Evolutionary conservation across 129 eudicot species (phyloP), one percentile per base, ranked within the genome.

Genomic region (Smallanthus sonchifolius): DNA sequence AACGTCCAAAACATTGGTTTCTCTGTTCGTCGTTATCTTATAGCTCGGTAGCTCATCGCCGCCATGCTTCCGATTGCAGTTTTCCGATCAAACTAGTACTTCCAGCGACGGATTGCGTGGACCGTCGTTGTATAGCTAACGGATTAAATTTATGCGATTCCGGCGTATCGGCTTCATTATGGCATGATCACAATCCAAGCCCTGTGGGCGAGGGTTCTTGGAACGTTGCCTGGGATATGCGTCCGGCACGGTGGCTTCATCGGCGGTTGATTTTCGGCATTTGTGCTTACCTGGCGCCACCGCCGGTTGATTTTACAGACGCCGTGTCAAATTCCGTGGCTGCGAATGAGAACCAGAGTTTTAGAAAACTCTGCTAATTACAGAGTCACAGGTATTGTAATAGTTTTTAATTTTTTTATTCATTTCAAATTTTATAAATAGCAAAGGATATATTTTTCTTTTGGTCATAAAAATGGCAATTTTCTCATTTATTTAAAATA

Each of bases 161-260:
- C 14, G 69, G 74, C 39, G 83, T 80, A 15, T 83, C 78, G 0
- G 81, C 85, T 4, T 85, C 85, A 0, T 67, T 88, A 73, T 88
- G 95, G 91, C 88, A 82, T 78, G 52, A 19, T 44, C 48, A 67
- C 3, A 44, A 39, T 5, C 64, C 57, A 28, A 76, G 35, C 7
- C 81, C 84, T 30, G 70, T 74, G 11, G 96, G 96, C 1, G 96
- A 90, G 17, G 96, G 93, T 16, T 90, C 96, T 10, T 90, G 96
- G 96, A 90, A 90, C 77, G 96, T 83, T 30, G 89, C 91, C 0
- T 90, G 96, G 90, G 96, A 90, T 74, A 87, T 84, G 16, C 77
- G 96, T 56, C 96, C 96, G 11, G 96, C 96, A 19, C 79, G 96
- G 1, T 87, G 94, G 96, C 79, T 90, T 3, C 88, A 83, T 34